A percentile compares a stretch with the other conserved stretches of the same genome.
These are phyloP conservation scores for Dipsacomyces acuminosporus DNA, from an alignment of 371 early-diverging fungal genomes.

Conservation along the genomic window DNA sequence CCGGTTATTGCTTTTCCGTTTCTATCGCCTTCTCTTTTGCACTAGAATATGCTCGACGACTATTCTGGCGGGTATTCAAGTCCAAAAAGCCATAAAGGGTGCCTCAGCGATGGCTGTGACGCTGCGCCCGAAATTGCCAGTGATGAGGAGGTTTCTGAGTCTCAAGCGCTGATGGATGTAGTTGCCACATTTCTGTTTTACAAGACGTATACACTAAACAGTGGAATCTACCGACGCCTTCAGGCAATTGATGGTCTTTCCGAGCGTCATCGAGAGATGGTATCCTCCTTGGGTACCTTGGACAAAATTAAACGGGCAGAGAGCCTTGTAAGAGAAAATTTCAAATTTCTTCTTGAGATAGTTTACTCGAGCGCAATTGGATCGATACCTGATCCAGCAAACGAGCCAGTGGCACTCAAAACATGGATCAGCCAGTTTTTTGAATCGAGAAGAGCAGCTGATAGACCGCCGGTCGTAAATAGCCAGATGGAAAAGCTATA, in stretches of 20 bases:
- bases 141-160: constrained; percentile 19
- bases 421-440: constrained; percentile 49
- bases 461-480: constrained; percentile 54
- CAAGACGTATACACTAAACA: constrained; percentile 57
- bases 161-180: constrained; percentile 48
- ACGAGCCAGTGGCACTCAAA: constrained; percentile 43
- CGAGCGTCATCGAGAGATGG: constrained; percentile 59
- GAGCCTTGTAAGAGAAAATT: constrained; percentile 50
- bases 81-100: too few relatives aligned
- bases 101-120: constrained; percentile 1
- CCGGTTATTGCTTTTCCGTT: too few relatives aligned
- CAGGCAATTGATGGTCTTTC: constrained; percentile 61
- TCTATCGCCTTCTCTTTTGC: too few relatives aligned
- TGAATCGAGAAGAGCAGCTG: constrained; percentile 15
- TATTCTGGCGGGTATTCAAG: too few relatives aligned
- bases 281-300: constrained; percentile 48
- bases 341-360: constrained; percentile 49
- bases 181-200: constrained; percentile 70
- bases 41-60: too few relatives aligned
- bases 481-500: constrained; percentile 84
- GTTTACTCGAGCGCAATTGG: constrained; percentile 49
- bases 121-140: neutral
- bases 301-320: constrained; percentile 55
- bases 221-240: constrained; percentile 63
- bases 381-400: constrained; percentile 47